Conservation (phyloP, 2,329 filamentous ascomycete genomes). For the Nothophaeocryptopus gaeumannii region DNA sequence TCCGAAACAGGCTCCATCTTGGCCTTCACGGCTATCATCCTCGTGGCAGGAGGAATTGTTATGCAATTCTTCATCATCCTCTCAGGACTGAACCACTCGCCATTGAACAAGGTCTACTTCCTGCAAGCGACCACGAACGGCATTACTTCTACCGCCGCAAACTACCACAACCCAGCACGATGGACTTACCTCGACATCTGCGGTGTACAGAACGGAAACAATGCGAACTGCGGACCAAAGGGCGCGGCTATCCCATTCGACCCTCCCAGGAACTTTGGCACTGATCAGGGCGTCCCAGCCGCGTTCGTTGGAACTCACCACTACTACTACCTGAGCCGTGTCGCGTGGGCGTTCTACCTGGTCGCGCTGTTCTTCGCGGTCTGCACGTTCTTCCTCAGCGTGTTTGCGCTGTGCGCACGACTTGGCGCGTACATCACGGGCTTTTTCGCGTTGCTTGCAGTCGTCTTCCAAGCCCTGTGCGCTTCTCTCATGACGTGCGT, state of each 20-base stretch:
- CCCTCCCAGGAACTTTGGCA: constrained; percentile 59
- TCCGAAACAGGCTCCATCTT: constrained; percentile 52
- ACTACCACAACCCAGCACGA: constrained; percentile 60
- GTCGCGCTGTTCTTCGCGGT: constrained; percentile 77
- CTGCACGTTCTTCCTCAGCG: constrained; percentile 63
- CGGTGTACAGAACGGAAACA: constrained; percentile 55
- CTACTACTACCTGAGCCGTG: constrained; percentile 79
- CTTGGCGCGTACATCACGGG: constrained; percentile 67
- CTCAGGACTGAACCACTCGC: constrained; percentile 55
- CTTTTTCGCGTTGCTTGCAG: constrained; percentile 55
- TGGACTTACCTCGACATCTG: constrained; percentile 94
- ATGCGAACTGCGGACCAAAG: constrained; percentile 60
- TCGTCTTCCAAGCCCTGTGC: constrained; percentile 67
- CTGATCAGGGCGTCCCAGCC: constrained; percentile 51
- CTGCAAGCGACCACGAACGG: constrained; percentile 72
- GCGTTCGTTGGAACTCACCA: constrained; percentile 57
- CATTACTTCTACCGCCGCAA: constrained; percentile 62
- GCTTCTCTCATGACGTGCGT: constrained; percentile 74
- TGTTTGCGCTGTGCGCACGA: constrained; percentile 68
- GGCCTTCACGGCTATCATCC: constrained; percentile 57
- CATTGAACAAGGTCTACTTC: constrained; percentile 78
- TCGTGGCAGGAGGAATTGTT: constrained; percentile 61
- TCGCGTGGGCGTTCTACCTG: constrained; percentile 89
- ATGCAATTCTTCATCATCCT: constrained; percentile 66
- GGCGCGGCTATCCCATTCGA: constrained; percentile 66